Evolutionary conservation across 495 filamentous ascomycete genomes (phyloP).

Genomic region (Talaromyces stipitatus): DNA sequence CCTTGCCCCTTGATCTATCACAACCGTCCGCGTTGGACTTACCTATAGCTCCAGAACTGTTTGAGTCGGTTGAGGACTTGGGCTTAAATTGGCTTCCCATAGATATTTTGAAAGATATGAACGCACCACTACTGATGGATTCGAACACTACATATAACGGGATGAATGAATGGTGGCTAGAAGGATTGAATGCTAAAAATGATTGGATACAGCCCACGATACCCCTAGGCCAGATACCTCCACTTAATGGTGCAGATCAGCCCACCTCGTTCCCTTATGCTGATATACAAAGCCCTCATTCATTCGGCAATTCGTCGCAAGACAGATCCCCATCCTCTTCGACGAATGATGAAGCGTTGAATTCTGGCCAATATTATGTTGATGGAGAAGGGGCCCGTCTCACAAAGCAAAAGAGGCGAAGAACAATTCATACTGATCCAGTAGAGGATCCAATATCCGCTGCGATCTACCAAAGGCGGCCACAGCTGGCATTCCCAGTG

Average conservation of each 20-base stretch:
- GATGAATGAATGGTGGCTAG: constrained; percentile 3
- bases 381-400: constrained; percentile 26
- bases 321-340: constrained; percentile 13
- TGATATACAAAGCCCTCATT: neutral
- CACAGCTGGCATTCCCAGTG: constrained; percentile 19
- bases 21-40: neutral
- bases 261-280: neutral
- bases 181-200: neutral
- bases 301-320: constrained; percentile 1
- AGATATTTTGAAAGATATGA: constrained; percentile 12
- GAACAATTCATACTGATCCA: neutral
- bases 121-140: neutral
- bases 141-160: neutral
- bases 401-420: constrained; percentile 23
- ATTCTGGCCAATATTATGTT: constrained; percentile 28
- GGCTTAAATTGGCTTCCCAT: constrained; percentile 33
- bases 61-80: constrained; percentile 15
- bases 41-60: neutral
- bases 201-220: constrained; percentile 26
- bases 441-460: neutral
- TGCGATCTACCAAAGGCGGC: neutral
- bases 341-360: constrained; percentile 15
- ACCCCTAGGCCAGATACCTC: constrained; percentile 6
- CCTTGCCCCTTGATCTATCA: neutral
- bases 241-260: neutral